Conservation (phyloP, 768 basidiomycete genomes). For the Suillus tomentosus region DNA sequence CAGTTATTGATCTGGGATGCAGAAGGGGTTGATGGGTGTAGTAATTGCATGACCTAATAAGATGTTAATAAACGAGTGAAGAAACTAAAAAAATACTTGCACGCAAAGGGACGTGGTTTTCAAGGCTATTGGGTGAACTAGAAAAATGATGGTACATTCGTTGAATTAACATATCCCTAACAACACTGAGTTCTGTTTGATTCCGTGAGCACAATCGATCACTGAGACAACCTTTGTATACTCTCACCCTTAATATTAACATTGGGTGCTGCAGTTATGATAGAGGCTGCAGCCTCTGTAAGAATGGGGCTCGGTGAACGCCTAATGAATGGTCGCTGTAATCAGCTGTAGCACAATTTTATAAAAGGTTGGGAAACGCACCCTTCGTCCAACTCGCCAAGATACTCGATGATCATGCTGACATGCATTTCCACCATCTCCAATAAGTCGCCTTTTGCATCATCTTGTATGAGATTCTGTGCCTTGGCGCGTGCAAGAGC, state of each 20-base stretch:
- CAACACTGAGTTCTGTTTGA: slow-evolving; percentile 53
- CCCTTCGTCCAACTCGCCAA: slow-evolving; percentile 56
- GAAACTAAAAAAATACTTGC: slow-evolving; percentile 31
- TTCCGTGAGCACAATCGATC: not conserved
- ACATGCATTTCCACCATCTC: slow-evolving; percentile 68
- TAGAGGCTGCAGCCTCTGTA: slow-evolving; percentile 68
- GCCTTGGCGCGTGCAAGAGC: slow-evolving; percentile 72
- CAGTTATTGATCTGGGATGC: slow-evolving; percentile 57
- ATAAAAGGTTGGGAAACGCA: slow-evolving; percentile 25
- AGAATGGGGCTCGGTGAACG: slow-evolving; percentile 49
- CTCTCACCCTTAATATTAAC: slow-evolving; percentile 58
- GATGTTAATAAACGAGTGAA: slow-evolving; percentile 6
- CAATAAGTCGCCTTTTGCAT: slow-evolving; percentile 60
- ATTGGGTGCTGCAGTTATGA: slow-evolving; percentile 62
- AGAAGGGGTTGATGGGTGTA: slow-evolving; percentile 56
- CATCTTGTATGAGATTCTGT: slow-evolving; percentile 64
- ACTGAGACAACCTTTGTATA: no score
- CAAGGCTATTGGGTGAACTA: slow-evolving; percentile 53
- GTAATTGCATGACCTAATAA: slow-evolving; percentile 49
- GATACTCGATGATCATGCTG: slow-evolving; percentile 59
- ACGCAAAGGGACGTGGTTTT: slow-evolving; percentile 55
- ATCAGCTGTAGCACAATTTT: slow-evolving; percentile 4
- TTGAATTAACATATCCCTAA: slow-evolving; percentile 56
- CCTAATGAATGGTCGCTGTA: slow-evolving; percentile 28
- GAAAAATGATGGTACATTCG: slow-evolving; percentile 60